Base-by-base conservation (phyloP, 768 basidiomycete genomes). In the Tulasnella sp. region DNA sequence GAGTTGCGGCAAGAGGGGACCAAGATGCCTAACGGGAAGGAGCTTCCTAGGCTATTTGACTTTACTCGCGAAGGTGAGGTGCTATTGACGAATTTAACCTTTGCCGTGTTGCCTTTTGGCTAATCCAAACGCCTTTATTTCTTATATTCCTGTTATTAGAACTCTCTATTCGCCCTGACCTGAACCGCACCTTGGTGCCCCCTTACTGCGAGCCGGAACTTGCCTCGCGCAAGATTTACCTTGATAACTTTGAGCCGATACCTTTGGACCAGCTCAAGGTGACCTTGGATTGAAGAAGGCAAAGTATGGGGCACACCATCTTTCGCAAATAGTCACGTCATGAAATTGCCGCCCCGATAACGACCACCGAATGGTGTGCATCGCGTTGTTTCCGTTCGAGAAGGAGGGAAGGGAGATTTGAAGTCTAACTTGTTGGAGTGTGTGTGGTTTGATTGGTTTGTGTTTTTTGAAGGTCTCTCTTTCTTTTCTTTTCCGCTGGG, bases 241-340 rank as follows among this genome's bases (percentile, higher is more conserved):
- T 98, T 83, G 91, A 96, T 82, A 90, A 89, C 79, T 99, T 98
- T 86, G 92, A 91, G 84, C 97, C 97, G 83, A 97, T 98, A 91
- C 96, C 97, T 83, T 86, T 96, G 84, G 96, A 99, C 83, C 91
- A 97, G 84, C 85, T 98, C 85, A 91, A 91, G 87, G 94, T 98
- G 85, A 90, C 91, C 84, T 88, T 98, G 85, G 96, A 98, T 84
- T 95, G 87, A 91, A 49, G n/a, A n/a, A 22, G n/a, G 49, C 49
- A 49, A 49, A 19, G 49, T 22, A n/a, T 49, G 22, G n/a, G 49
- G 49, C 49, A 49, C 49, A 49, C 49, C 49, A 49, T 49, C 49
- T n/a, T 49, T n/a, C 49, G 49, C 49, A 49, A 49, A n/a, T n/a
- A 6, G 15, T 49, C 49, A 49, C 4, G 49, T n/a, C 49, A 49